phyloP scores from a whole-genome alignment of 2,329 filamentous ascomycete species.

The Paramyrothecium sp. region DNA sequence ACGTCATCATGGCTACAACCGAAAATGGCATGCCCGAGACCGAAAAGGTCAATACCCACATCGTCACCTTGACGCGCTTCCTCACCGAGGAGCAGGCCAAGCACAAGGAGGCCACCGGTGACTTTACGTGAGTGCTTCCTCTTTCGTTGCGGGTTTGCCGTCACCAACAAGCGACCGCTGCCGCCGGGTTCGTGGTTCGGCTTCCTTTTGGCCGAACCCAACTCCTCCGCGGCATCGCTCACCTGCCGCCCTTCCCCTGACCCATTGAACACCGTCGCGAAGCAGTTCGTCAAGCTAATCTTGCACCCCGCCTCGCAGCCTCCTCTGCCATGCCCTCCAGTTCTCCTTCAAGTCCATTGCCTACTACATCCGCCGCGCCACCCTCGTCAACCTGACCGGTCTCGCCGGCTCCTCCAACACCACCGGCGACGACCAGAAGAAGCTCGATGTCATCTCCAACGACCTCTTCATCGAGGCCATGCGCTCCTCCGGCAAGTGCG shows the following conservation, averaged over 20 bases:
- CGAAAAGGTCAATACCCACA: conserved; percentile 92
- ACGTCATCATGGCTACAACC: conserved; percentile 32
- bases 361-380: conserved; percentile 97
- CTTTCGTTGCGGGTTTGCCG: neutral
- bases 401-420: conserved; percentile 92
- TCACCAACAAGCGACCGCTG: neutral
- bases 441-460: conserved; percentile 98
- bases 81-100: conserved; percentile 95
- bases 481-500: conserved; percentile 86
- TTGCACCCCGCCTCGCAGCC: conserved; percentile 52
- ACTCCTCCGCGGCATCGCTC: conserved; percentile 1
- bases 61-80: conserved; percentile 92
- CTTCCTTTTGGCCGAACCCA: conserved; percentile 10
- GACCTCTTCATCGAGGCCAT: conserved; percentile 96
- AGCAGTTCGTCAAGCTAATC: neutral
- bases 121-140: conserved; percentile 78
- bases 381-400: conserved; percentile 91
- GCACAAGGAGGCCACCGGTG: conserved; percentile 91
- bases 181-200: conserved; percentile 1
- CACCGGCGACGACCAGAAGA: conserved; percentile 98
- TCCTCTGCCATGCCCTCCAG: conserved; percentile 95
- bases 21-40: conserved; percentile 48
- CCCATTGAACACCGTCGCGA: neutral
- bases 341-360: conserved; percentile 99
- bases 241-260: neutral